phyloP scores from a whole-genome alignment of 225 moss, liverwort and hornwort species.

The Bryoerythrophyllum caledonicum region DNA sequence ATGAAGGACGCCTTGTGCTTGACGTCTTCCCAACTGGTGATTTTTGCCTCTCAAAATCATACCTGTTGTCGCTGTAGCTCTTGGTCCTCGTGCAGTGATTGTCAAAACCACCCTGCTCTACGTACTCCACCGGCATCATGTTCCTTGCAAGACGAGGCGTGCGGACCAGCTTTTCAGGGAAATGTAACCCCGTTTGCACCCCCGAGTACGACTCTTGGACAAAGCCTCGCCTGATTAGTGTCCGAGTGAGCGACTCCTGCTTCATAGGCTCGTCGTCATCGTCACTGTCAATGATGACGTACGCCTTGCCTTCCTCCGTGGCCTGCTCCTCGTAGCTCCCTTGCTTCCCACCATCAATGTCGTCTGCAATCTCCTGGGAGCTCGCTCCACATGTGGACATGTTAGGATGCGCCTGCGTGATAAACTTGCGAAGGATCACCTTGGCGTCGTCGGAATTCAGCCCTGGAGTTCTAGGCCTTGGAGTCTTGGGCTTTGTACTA shows the following conservation, averaged over 20 bases:
- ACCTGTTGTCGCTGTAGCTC: conserved; percentile 1
- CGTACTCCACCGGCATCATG: neutral
- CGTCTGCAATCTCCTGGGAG: neutral
- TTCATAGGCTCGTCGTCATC: conserved; percentile 5
- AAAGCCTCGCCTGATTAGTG: neutral
- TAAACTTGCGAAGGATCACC: neutral
- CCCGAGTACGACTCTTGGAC: neutral
- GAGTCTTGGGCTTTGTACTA: neutral
- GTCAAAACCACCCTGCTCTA: neutral
- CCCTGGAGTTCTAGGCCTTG: neutral
- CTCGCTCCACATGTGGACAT: neutral
- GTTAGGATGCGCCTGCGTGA: neutral
- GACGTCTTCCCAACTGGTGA: neutral
- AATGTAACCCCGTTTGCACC: neutral
- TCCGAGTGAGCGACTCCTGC: neutral
- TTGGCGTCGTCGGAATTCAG: neutral
- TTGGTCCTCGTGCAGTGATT: neutral
- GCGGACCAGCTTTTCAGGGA: neutral
- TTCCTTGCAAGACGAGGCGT: neutral
- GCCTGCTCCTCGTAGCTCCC: conserved; percentile 1
- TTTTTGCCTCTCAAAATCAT: neutral
- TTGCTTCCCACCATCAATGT: neutral
- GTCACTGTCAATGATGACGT: conserved; percentile 9
- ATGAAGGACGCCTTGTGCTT: neutral
- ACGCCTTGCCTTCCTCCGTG: neutral